Percentiles rank a stretch among this genome's conserved stretches.
These are phyloP conservation scores for Aspergillus unguis DNA, from an alignment of 2,329 filamentous ascomycete genomes.

Conservation along the genomic window DNA sequence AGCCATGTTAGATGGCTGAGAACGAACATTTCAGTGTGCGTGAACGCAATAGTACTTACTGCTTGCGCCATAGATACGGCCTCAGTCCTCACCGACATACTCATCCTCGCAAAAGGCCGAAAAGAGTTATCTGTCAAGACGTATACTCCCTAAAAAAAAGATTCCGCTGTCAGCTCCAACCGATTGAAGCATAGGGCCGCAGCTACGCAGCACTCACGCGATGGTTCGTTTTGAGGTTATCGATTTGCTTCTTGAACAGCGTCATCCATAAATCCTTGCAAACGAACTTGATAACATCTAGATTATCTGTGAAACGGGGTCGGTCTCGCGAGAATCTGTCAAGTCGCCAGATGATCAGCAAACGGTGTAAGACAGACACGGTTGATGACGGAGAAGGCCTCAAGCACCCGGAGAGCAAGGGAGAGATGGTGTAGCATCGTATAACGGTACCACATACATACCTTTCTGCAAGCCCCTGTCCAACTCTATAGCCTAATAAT, in stretches of 20 bases:
- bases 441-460: conserved; percentile 34
- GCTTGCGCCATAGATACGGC: conserved; percentile 73
- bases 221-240: conserved; percentile 98
- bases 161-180: not conserved
- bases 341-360: not conserved
- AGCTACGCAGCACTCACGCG: conserved; percentile 53
- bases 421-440: too few relatives aligned
- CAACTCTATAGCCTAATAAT: conserved; percentile 82
- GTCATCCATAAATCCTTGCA: conserved; percentile 98
- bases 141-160: conserved; percentile 69
- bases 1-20: conserved; percentile 1
- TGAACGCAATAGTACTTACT: conserved; percentile 49
- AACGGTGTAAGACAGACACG: not conserved
- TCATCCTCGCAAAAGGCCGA: conserved; percentile 85
- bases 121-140: conserved; percentile 93
- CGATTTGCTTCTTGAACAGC: conserved; percentile 93
- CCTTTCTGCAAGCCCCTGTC: conserved; percentile 88
- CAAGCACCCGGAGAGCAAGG: too few relatives aligned
- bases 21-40: not conserved
- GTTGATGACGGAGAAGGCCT: too few relatives aligned
- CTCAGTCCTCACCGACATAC: conserved; percentile 70
- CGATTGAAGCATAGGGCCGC: not conserved
- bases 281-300: conserved; percentile 96
- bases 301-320: conserved; percentile 83
- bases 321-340: conserved; percentile 56